Conservation (phyloP, 768 basidiomycete species). For the Collybia nuda region DNA sequence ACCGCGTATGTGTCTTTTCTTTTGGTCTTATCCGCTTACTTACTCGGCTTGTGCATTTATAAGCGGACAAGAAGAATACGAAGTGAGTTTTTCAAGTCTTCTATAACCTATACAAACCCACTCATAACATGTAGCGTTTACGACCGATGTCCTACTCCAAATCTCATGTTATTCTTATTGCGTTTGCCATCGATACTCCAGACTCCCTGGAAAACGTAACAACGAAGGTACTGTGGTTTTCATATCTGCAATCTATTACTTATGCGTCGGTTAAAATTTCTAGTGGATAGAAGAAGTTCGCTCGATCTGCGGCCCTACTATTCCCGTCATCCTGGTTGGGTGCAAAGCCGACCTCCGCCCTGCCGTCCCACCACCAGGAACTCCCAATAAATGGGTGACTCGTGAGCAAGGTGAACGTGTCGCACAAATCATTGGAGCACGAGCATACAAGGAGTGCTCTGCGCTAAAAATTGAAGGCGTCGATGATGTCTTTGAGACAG, state of each 20-base stretch:
- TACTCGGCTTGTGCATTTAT: conserved; percentile 12
- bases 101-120: conserved; percentile 5
- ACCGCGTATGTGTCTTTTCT: conserved; percentile 75
- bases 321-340: conserved; percentile 94
- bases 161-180: conserved; percentile 98
- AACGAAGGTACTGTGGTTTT: conserved; percentile 63
- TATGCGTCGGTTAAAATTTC: conserved; percentile 12
- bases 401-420: conserved; percentile 80
- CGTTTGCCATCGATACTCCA: conserved; percentile 93
- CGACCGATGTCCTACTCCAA: conserved; percentile 97
- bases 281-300: conserved; percentile 99
- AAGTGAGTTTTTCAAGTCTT: conserved; percentile 46
- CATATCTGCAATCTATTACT: conserved; percentile 5
- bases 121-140: conserved; percentile 58
- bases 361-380: conserved; percentile 42
- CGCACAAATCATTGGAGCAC: conserved; percentile 82
- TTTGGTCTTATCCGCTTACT: conserved; percentile 6
- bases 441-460: conserved; percentile 93
- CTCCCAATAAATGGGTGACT: conserved; percentile 61
- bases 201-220: conserved; percentile 96
- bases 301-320: conserved; percentile 87
- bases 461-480: conserved; percentile 89
- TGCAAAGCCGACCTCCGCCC: conserved; percentile 94
- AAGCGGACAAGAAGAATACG: conserved; percentile 98
- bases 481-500: conserved; percentile 97